Base-by-base conservation (phyloP, 148 eudicot genomes). In the Heliamphora exappendiculata region DNA sequence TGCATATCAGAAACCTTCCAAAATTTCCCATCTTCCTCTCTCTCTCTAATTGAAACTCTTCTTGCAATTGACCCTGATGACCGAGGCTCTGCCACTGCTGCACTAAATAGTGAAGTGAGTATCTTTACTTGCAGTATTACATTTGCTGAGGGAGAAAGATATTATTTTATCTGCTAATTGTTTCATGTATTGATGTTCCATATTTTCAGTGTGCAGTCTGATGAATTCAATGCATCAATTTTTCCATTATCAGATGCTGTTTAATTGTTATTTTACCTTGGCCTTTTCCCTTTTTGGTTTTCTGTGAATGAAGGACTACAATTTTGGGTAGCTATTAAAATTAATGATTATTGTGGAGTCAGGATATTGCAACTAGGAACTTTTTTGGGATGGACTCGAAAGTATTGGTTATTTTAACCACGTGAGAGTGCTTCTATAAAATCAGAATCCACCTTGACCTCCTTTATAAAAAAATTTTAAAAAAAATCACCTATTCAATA, bases 101-200 rank as follows among this genome's bases (percentile, higher is more conserved):
- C 96, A 67, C 84, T 91, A 36, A 89, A 86, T 67, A 85, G 88
- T 47, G 91, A 91, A 73, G 95, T 91, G 76, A 91, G 92, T 86
- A 8, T 51, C 58, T 51, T 9, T 71, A 51, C 20, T 53, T 51
- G 4, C 39, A 20, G 24, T 17, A n/a, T n/a, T n/a, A 12, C 53
- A 36, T 24, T 50, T 66, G 24, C 60, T 78, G 6, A 10, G 26
- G 34, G 45, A 16, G 37, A 36, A 60, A 6, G 19, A 19, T 44
- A 26, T n/a, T 29, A 0, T 41, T 45, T 9, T 29, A 59, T 44
- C 24, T 60, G 77, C 77, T 59, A 63, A 28, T 60, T 17, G 31
- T 39, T 24, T 57, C 76, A 73, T 39, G 58, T 3, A 26, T 41
- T 4, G 17, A 71, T 53, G 11, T 73, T 36, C 75, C 33, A 36